These are phyloP conservation scores for Trypanosoma vivax DNA, from an alignment of 208 protist genomes.

Conservation along the genomic window DNA sequence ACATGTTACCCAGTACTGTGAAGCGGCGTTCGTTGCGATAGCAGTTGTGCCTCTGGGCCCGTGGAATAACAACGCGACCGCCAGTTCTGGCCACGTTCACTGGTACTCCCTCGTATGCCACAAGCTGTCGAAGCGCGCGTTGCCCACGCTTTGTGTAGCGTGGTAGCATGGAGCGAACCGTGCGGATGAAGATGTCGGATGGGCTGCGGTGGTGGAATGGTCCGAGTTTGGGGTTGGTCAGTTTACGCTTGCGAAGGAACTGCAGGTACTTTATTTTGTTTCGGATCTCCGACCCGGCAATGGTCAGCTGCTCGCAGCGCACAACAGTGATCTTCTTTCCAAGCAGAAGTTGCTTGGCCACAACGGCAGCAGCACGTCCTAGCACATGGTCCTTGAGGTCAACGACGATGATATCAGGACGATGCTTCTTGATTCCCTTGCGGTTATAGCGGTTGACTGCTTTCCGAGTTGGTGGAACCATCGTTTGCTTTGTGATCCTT, in stretches of 20 bases:
- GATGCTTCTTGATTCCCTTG: slow-evolving; percentile 75
- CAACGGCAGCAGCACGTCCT: slow-evolving; percentile 94
- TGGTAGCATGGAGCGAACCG: slow-evolving; percentile 98
- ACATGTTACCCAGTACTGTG: slow-evolving; percentile 83
- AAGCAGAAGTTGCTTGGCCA: slow-evolving; percentile 96
- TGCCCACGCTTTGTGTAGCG: slow-evolving; percentile 86
- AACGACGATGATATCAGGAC: slow-evolving; percentile 91
- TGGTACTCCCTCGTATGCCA: slow-evolving; percentile 80
- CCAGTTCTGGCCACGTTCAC: slow-evolving; percentile 59
- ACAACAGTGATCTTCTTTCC: slow-evolving; percentile 97
- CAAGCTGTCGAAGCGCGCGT: slow-evolving; percentile 59
- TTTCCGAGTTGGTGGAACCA: slow-evolving; percentile 70
- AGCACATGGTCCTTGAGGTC: slow-evolving; percentile 97
- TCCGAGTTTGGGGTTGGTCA: slow-evolving; percentile 97
- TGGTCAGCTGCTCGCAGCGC: slow-evolving; percentile 94
- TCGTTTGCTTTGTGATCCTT: slow-evolving; percentile 24
- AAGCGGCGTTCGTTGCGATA: slow-evolving; percentile 73
- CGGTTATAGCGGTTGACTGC: slow-evolving; percentile 49
- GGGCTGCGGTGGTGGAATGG: slow-evolving; percentile 98
- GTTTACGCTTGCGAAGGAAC: slow-evolving; percentile 94
- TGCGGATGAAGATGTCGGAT: slow-evolving; percentile 93
- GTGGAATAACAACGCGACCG: slow-evolving; percentile 62
- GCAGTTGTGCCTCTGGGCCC: slow-evolving; percentile 68
- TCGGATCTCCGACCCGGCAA: slow-evolving; percentile 94
- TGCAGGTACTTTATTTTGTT: slow-evolving; percentile 96